phyloP scores from a whole-genome alignment of 177 flowering plant genomes.

The Telopea speciosissima region DNA sequence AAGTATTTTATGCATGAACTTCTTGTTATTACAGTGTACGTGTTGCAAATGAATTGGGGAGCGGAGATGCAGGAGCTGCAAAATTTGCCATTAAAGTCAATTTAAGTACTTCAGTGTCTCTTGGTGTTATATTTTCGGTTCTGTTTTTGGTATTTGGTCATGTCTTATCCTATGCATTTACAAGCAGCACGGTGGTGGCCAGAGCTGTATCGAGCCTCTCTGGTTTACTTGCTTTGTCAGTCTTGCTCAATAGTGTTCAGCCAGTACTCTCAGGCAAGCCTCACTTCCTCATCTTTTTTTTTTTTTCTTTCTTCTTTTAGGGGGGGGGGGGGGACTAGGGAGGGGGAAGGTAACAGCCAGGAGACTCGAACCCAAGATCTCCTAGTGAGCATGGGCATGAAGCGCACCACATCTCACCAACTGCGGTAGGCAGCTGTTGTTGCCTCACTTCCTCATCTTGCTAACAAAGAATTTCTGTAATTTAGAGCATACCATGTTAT shows the following conservation, averaged over 20 bases:
- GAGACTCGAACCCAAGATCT: too few relatives aligned
- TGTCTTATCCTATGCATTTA: slow-evolving; percentile 31
- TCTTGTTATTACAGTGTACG: slow-evolving; percentile 23
- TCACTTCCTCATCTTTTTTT: too few relatives aligned
- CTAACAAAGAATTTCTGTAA: too few relatives aligned
- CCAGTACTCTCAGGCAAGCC: slow-evolving; percentile 44
- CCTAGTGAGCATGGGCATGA: too few relatives aligned
- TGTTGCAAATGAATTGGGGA: slow-evolving; percentile 52
- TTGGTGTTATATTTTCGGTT: slow-evolving; percentile 40
- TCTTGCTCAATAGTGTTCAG: slow-evolving; percentile 43
- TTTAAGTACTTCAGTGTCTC: slow-evolving; percentile 21
- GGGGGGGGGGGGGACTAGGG: too few relatives aligned
- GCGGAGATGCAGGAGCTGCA: slow-evolving; percentile 33
- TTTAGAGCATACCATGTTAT: too few relatives aligned
- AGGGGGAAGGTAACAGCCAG: too few relatives aligned
- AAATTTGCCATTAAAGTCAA: slow-evolving; percentile 41
- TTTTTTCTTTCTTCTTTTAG: too few relatives aligned
- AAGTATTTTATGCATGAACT: too few relatives aligned
- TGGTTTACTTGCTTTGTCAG: slow-evolving; percentile 35
- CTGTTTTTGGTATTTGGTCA: slow-evolving; percentile 32
- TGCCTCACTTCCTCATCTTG: too few relatives aligned
- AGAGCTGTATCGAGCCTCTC: slow-evolving; percentile 35
- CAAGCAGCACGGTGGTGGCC: slow-evolving; percentile 35
- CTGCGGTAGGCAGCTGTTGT: too few relatives aligned
- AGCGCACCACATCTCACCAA: too few relatives aligned